These are phyloP conservation scores for Komagataella pastoris DNA, from an alignment of 805 yeast genomes.

Conservation along the genomic window DNA sequence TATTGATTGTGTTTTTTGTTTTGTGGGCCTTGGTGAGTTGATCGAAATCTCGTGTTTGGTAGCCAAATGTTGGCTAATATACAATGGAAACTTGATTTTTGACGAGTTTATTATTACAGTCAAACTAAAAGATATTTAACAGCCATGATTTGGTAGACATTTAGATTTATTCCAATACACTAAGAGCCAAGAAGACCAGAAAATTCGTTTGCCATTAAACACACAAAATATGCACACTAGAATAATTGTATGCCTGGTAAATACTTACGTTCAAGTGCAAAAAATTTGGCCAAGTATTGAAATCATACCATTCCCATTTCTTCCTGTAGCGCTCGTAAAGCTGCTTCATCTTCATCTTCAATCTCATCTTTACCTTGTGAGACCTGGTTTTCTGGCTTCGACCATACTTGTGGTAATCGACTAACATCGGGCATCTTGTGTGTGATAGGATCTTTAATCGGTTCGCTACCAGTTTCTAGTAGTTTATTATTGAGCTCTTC, in stretches of 20 bases:
- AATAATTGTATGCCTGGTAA: neutral
- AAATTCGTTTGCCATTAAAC: too few relatives aligned
- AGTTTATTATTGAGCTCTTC: constrained; percentile 57
- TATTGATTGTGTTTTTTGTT: constrained; percentile 62
- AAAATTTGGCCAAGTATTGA: neutral
- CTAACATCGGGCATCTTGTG: constrained; percentile 33
- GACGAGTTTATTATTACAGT: neutral
- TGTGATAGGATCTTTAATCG: constrained; percentile 8
- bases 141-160: neutral
- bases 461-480: constrained; percentile 29
- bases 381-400: constrained; percentile 14
- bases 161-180: too few relatives aligned
- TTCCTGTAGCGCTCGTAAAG: constrained; percentile 67
- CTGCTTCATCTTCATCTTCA: constrained; percentile 77
- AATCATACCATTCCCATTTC: constrained; percentile 60
- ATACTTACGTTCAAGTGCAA: neutral
- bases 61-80: neutral
- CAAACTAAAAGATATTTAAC: neutral
- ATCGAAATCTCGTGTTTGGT: neutral
- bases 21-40: constrained; percentile 70
- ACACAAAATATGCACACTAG: neutral
- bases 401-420: constrained; percentile 24
- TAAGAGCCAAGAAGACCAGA: neutral
- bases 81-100: neutral
- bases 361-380: constrained; percentile 32